These are phyloP conservation scores for Moesziomyces sp. DNA, from an alignment of 1,284 basidiomycete genomes.

Conservation along the genomic window DNA sequence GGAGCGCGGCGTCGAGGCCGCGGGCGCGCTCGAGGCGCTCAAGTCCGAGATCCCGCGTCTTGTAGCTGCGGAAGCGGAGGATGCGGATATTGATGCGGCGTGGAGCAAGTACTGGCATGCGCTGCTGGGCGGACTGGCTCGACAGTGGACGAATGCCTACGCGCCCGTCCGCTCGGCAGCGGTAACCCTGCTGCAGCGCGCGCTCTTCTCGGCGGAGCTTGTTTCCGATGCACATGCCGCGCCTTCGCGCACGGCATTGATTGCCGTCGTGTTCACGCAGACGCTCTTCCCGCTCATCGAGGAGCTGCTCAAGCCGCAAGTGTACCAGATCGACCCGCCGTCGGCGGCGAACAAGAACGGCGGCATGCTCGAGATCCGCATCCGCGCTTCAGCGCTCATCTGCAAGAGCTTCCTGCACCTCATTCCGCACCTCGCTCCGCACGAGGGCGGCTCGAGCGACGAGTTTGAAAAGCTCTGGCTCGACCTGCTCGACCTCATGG, in stretches of 20 bases:
- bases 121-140: constrained; percentile 79
- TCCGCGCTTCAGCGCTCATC: constrained; percentile 85
- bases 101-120: constrained; percentile 87
- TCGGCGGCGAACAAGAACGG: constrained; percentile 60
- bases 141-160: constrained; percentile 85
- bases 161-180: constrained; percentile 86
- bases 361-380: constrained; percentile 85
- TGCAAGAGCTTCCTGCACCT: constrained; percentile 97
- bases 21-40: constrained; percentile 76
- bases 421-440: constrained; percentile 77
- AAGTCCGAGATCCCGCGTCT: constrained; percentile 52
- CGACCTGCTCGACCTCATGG: constrained; percentile 88
- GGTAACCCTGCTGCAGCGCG: constrained; percentile 85
- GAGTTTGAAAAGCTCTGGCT: constrained; percentile 87
- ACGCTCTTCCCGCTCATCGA: constrained; percentile 93
- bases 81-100: constrained; percentile 70
- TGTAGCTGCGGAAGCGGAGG: constrained; percentile 30
- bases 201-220: constrained; percentile 73
- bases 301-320: constrained; percentile 86
- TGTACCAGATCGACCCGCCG: constrained; percentile 79
- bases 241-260: constrained; percentile 73
- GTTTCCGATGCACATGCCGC: constrained; percentile 65
- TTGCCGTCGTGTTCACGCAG: constrained; percentile 78
- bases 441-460: constrained; percentile 39
- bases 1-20: constrained; percentile 81